Evolutionary conservation across 371 early-diverging fungal species (phyloP), one percentile per base, ranked within the genome.

Genomic region (Lichtheimia corymbifera): DNA sequence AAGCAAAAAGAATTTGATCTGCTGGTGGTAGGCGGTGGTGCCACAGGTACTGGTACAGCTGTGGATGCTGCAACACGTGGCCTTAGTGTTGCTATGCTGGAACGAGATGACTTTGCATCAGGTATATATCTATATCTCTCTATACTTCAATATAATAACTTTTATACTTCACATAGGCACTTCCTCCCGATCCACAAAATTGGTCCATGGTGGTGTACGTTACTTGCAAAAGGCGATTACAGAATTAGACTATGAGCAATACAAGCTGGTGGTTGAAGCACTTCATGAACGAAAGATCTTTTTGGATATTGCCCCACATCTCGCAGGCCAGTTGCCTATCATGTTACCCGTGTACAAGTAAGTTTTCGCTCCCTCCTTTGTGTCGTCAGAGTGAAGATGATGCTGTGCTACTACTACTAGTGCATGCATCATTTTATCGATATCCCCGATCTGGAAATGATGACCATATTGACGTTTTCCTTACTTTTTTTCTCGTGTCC

Each of bases 181-280:
- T 3, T 94, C 94, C 35, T 98, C 98, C 2, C 87, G 97, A 65
- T 93, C 93, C n/a, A 99, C 99, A 6, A 99, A 99, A 71, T 85
- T 99, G 12, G 94, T 99, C n/a, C 99, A 99, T 72, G 99, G 99
- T 60, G 99, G 99, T 68, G 98, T 99, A 40, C 88, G 99, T 56
- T 99, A 99, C 76, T 84, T 99, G 64, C 98, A 99, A 77, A 98
- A 99, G 81, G 99, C 99, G 3, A 86, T 99, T 51, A 86, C 88
- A 81, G 93, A 97, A 54, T 77, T 97, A n/a, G 98, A 97, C 68
- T 91, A 91, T 74, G 97, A 91, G 74, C 99, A 99, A 74, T 97
- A 94, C 87, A 93, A 94, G 72, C 83, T 99, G 47, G 99, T 99
- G 22, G 79, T 83, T 40, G 98, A 99, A 68, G 99, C 99, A 3